phyloP scores from a whole-genome alignment of 441 rosid species.

The Gossypium schwendimanii region DNA sequence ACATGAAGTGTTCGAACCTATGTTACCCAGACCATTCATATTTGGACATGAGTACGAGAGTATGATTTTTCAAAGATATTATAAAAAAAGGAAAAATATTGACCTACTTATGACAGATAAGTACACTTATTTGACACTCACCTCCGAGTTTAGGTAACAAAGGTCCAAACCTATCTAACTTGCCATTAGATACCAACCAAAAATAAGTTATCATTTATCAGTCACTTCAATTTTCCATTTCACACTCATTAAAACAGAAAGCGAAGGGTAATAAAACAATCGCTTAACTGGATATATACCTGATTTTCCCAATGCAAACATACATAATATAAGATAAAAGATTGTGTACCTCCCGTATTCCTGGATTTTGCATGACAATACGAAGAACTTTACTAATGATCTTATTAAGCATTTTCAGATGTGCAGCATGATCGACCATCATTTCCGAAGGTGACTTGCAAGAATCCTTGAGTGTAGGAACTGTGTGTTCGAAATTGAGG shows the following conservation, averaged over 20 bases:
- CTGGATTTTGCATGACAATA: constrained; percentile 78
- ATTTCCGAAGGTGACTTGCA: constrained; percentile 60
- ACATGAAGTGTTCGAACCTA: not conserved
- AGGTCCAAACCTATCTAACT: not conserved
- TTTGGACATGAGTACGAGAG: not conserved
- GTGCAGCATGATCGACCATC: constrained; percentile 49
- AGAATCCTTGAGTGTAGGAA: constrained; percentile 33
- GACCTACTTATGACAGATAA: not conserved
- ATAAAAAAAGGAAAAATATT: not conserved
- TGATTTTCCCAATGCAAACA: not conserved
- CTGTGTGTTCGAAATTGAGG: constrained; percentile 26
- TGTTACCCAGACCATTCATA: not conserved
- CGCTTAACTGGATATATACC: not conserved
- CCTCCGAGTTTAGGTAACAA: not conserved
- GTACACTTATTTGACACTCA: not conserved
- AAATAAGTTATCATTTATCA: not conserved
- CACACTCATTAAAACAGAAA: not conserved
- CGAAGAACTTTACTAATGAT: constrained; percentile 70
- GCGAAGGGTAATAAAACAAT: not conserved
- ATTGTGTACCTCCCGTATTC: constrained; percentile 61
- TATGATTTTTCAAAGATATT: not conserved
- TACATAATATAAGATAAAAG: not conserved
- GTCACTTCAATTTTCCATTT: not conserved
- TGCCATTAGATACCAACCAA: not conserved
- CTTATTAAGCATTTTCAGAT: constrained; percentile 48